Evolutionary conservation across 345 rosid genomes (phyloP).

Genomic region (Ailanthus altissimus): DNA sequence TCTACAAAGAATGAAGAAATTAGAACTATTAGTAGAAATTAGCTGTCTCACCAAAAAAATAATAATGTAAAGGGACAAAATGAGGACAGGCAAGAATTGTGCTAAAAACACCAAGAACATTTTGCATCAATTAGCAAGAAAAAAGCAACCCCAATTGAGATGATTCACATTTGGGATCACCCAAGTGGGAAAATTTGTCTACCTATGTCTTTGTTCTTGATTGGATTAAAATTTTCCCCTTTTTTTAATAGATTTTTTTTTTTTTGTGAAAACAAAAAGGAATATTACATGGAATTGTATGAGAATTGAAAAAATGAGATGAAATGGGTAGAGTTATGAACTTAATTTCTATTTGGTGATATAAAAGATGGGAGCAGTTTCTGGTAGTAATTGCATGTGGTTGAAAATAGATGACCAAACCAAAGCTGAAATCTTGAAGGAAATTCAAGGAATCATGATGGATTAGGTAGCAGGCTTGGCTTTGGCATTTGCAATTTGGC

Average conservation of each 20-base stretch:
- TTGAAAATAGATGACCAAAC: constrained; percentile 24
- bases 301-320: too few species aligned
- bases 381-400: neutral
- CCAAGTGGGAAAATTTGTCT: constrained; percentile 6
- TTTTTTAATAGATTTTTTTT: too few species aligned
- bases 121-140: neutral
- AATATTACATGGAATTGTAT: neutral
- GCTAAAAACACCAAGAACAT: neutral
- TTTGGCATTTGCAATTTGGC: neutral
- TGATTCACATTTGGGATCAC: neutral
- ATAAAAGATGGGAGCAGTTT: neutral
- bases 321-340: neutral
- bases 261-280: neutral
- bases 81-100: neutral
- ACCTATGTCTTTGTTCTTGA: neutral
- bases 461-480: neutral
- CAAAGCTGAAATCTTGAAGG: neutral
- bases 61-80: neutral
- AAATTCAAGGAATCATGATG: too few species aligned
- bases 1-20: neutral
- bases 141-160: neutral
- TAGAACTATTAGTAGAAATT: neutral
- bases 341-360: neutral
- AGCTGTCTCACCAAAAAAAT: neutral
- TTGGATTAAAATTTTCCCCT: neutral